Base-by-base conservation (phyloP, 1,284 basidiomycete genomes). In the Ganoderma sinense region DNA sequence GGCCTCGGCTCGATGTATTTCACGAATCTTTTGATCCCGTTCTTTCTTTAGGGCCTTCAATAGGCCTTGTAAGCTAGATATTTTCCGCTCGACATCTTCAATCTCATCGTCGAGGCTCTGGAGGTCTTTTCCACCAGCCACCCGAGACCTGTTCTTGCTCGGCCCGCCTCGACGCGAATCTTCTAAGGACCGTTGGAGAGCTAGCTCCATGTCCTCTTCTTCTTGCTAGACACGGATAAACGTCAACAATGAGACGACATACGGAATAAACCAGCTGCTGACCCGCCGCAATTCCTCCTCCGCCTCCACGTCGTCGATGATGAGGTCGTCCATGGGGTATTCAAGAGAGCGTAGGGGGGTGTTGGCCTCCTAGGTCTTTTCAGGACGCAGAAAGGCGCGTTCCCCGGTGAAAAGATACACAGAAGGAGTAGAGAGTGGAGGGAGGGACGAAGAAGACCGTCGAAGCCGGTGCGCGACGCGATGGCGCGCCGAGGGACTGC, bases 41-140 rank as follows among this genome's bases (percentile, higher is more conserved):
- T 70, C 45, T 23, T 40, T 53, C 56, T 66, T 60, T 4, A 73
- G 62, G 0, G 23, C 39, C 1, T 40, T 43, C 8, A 73, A 66
- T 4, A 71, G n/a, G 0, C 65, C 63, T n/a, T 73, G 65, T 4
- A 73, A 29, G 20, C 53, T 39, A 0, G 43, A 63, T 0, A 64
- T 31, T n/a, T 73, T 65, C 3, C 64, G 65, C 23, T 68, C 64
- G 0, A 66, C 58, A 1, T 62, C 69, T n/a, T 67, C 67, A 20
- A 71, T 68, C 55, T 73, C 70, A 13, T 31, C 41, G 14, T 73
- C 72, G 16, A 71, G 48, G 8, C 26, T 36, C 4, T 69, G 53
- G 2, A 71, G 41, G 13, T 64, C 55, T 36, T 43, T 60, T 2
- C 36, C 53, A 23, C 36, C 29, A 3, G 45, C 16, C 29, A 11